phyloP scores from a whole-genome alignment of 2,329 filamentous ascomycete genomes.

The Microcyclosporella mali region DNA sequence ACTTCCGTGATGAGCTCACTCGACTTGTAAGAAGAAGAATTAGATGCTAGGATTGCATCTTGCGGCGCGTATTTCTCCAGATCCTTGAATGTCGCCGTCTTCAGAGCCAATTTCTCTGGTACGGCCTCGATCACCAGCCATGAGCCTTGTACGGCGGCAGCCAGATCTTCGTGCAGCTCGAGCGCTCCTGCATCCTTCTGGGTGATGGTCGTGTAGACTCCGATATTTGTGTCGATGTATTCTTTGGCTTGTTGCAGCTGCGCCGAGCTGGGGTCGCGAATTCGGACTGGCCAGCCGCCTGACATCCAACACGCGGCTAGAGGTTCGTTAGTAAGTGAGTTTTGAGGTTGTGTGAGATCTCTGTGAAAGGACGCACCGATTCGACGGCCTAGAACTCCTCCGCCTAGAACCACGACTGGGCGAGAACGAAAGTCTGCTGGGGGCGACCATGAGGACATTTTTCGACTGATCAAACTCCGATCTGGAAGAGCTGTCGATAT shows the following conservation, averaged over 20 bases:
- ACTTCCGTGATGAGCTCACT: constrained; percentile 45
- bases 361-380: not conserved
- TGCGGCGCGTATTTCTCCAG: constrained; percentile 39
- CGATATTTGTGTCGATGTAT: constrained; percentile 37
- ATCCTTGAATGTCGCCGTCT: constrained; percentile 44
- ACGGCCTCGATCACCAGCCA: constrained; percentile 53
- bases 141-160: constrained; percentile 38
- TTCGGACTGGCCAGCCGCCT: constrained; percentile 39
- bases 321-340: too few relatives aligned
- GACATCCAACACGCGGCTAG: constrained; percentile 27
- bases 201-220: constrained; percentile 12
- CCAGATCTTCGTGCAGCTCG: constrained; percentile 24
- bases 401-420: constrained; percentile 4
- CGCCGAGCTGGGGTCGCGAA: constrained; percentile 39
- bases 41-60: constrained; percentile 48
- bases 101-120: constrained; percentile 46
- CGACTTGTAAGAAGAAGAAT: constrained; percentile 50
- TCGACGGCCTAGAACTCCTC: constrained; percentile 4
- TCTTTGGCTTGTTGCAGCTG: constrained; percentile 35
- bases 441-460: too few relatives aligned
- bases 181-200: not conserved
- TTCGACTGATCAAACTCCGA: too few relatives aligned
- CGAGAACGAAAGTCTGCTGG: too few relatives aligned
- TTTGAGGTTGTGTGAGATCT: not conserved
- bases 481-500: too few relatives aligned